These are phyloP conservation scores for Coniophora puteana DNA, from an alignment of 1,284 basidiomycete species.

Conservation along the genomic window DNA sequence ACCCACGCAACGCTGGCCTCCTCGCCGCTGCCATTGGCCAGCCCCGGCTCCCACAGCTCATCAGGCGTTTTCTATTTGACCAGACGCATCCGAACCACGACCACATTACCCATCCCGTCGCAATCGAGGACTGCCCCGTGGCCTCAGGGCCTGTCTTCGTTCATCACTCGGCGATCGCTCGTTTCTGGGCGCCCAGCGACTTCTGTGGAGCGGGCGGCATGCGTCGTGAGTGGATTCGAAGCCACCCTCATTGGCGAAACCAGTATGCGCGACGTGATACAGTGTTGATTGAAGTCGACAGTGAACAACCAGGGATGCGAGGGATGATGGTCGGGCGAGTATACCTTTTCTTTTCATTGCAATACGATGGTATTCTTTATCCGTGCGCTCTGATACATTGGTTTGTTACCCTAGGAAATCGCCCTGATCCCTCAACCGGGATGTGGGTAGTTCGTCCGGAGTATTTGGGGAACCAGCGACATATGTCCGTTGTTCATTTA, in stretches of 20 bases:
- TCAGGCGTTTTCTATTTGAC: not conserved
- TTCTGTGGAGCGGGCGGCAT: constrained; percentile 26
- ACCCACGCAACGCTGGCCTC: not conserved
- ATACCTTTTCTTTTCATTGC: constrained; percentile 2
- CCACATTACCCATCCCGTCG: too few species aligned
- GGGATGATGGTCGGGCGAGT: not conserved
- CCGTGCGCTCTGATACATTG: constrained; percentile 27
- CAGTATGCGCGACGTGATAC: constrained; percentile 16
- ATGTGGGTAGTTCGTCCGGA: constrained; percentile 31
- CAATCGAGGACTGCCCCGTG: not conserved
- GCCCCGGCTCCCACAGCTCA: not conserved
- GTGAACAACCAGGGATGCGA: constrained; percentile 5
- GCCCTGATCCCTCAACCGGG: constrained; percentile 21
- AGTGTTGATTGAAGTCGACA: constrained; percentile 9
- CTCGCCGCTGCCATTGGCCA: not conserved
- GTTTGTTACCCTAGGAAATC: constrained; percentile 16
- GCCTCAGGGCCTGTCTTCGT: not conserved
- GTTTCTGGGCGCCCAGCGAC: constrained; percentile 10
- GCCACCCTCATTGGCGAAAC: not conserved
- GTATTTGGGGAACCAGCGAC: constrained; percentile 7
- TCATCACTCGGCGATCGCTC: not conserved
- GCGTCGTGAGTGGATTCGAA: constrained; percentile 1
- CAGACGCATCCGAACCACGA: too few species aligned
- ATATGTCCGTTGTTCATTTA: constrained; percentile 16
- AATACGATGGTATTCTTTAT: constrained; percentile 8